Evolutionary conservation across 768 basidiomycete genomes (phyloP), one percentile per base, ranked within the genome.

Genomic region (Rhodotorula paludigena): DNA sequence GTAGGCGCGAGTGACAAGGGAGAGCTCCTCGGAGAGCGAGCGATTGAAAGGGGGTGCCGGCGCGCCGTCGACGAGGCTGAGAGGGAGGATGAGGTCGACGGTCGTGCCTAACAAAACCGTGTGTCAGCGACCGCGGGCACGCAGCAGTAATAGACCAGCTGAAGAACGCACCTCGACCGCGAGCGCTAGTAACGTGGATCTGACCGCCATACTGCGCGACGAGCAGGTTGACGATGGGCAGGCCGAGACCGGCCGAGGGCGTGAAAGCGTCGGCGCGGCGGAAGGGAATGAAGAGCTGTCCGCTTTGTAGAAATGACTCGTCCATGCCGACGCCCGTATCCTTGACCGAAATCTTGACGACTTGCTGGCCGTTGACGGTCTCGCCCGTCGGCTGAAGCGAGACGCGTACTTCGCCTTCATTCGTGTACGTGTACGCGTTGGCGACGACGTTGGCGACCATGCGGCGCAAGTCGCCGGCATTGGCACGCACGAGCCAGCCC

Each of bases 371-470:
- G 6, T 42, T 10, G 32, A 16, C 28, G 5, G 55, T 45, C 2
- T 35, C 5, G 14, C 45, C 25, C 5, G 64, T 45, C 32, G 56
- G 30, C 12, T 51, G 23, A 25, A 75, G 60, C 11, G 54, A 49
- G 38, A 75, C 44, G 23, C 57, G 44, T 39, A 75, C 71, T 18
- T n/a, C 42, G 20, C 74, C 74, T 1, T 33, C 18, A 18, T 54
- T 55, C 20, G 71, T 71, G 48, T 71, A 72, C 44, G 73, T 68
- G 64, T 71, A 70, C 32, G 72, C 70, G 53, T 73, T 73, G 20
- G 63, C 72, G n/a, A 78, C 42, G 36, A 74, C 70, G 52, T 78
- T 77, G 52, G 71, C 57, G 12, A 76, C 20, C 9, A 57, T 58
- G 9, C 63, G 44, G 18, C 38, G 35, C 3, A 56, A 28, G n/a